phyloP scores from a whole-genome alignment of 164 flowering plant species.

The Tetracentron sinense region DNA sequence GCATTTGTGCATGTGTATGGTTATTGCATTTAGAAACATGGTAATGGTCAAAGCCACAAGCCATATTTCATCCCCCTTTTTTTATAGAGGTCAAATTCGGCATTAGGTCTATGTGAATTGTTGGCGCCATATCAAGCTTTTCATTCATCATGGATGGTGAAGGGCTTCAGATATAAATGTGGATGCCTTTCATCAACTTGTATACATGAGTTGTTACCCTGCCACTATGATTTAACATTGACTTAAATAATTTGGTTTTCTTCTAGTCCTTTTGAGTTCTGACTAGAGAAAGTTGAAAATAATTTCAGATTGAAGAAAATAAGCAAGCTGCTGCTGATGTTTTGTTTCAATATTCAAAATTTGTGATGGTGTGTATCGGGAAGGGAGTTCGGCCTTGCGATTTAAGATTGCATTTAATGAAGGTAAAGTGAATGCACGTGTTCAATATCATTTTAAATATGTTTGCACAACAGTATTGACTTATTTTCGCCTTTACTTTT shows the following conservation, averaged over 20 bases:
- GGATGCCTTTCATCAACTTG: too few relatives aligned
- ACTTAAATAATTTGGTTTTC: background rate
- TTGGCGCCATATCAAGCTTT: too few relatives aligned
- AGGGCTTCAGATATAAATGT: too few relatives aligned
- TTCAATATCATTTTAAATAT: background rate
- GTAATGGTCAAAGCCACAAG: too few relatives aligned
- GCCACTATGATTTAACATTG: background rate
- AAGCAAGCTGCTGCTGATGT: constrained; percentile 98
- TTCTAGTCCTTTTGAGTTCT: background rate
- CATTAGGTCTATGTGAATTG: too few relatives aligned
- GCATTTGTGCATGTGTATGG: too few relatives aligned
- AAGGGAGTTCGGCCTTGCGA: constrained; percentile 77
- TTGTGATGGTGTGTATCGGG: constrained; percentile 87
- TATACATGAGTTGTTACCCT: too few relatives aligned
- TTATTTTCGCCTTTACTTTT: background rate
- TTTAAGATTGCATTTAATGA: constrained; percentile 91
- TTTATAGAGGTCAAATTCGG: too few relatives aligned
- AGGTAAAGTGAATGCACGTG: constrained; percentile 40
- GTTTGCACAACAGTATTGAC: background rate
- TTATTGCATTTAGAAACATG: too few relatives aligned
- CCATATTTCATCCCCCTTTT: too few relatives aligned
- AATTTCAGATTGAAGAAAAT: constrained; percentile 61
- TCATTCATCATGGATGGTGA: too few relatives aligned
- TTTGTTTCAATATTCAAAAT: constrained; percentile 65
- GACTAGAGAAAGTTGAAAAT: background rate